A percentile compares a stretch with the other conserved stretches of the same genome.
Conservation (phyloP, 148 eudicot species). For the Cornus controversa region DNA sequence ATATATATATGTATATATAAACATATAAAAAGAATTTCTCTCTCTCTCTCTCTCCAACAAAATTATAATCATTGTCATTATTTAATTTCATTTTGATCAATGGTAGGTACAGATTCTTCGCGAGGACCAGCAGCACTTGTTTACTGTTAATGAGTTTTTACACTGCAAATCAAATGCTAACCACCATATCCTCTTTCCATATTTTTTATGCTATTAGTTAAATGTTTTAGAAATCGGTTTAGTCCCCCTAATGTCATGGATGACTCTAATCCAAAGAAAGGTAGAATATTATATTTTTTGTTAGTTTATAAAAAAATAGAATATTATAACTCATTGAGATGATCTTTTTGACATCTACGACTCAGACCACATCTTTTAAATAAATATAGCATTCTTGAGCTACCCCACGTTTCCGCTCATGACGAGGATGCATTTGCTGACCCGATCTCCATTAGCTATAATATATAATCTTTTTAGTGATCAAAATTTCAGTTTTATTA, state of each 20-base stretch:
- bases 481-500: too few species aligned
- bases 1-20: too few species aligned
- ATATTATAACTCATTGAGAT: background rate
- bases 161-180: background rate
- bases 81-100: background rate
- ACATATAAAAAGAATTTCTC: background rate
- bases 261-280: conserved; percentile 1
- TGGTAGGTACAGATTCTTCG: background rate
- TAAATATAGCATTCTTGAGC: background rate
- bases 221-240: background rate
- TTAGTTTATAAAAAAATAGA: background rate
- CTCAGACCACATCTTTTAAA: conserved; percentile 1
- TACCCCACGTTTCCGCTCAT: conserved; percentile 3
- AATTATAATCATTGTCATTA: background rate
- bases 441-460: conserved; percentile 6
- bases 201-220: background rate
- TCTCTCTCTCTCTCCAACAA: background rate
- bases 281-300: background rate
- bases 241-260: conserved; percentile 3
- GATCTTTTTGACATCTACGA: background rate
- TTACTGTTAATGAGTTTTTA: background rate
- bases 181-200: background rate
- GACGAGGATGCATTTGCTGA: conserved; percentile 12
- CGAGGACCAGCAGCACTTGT: background rate
- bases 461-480: too few species aligned